Base-by-base conservation (phyloP, 371 early-diverging fungal genomes). In the Apophysomyces elegans region DNA sequence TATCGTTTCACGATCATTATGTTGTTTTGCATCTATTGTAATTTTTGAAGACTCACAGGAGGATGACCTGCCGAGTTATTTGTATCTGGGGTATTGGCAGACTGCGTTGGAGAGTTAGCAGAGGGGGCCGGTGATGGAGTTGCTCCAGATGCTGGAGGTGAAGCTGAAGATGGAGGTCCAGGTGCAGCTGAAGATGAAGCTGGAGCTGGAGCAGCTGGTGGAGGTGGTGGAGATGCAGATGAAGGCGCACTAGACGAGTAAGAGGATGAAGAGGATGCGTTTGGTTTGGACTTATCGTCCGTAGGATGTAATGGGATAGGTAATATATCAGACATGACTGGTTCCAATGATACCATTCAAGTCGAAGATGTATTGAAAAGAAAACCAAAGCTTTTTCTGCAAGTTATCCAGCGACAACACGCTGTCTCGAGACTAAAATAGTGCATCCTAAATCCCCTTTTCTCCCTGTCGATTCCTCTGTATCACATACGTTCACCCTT, bases 321-420 rank as follows among this genome's bases (percentile, higher is more conserved):
- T 9, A 41, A 43, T 39, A 50, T 9, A 50, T 21, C 21, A 50
- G 54, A 50, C 54, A 50, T 41, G 35, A 16, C 39, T 35, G 41
- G 41, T 11, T 26, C 37, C 21, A 61, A 35, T 13, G 43, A 46
- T 41, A 61, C 39, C 37, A 61, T 43, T 58, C 43, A 46, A 46
- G 54, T 50, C 54, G 46, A 46, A 61, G 61, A 46, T 35, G 61
- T 61, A 44, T 41, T 21, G 43, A 41, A 44, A 61, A 46, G 39
- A 41, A 41, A 61, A 32, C 9, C 26, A 6, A 46, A 37, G 61
- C 18, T 44, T 36, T 41, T 41, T 61, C 21, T 61, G 13, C 61
- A 46, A 39, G 13, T 61, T 43, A 61, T 32, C 21, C 39, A 41
- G 38, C 21, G 37, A 35, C 11, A 46, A 41, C 45, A 61, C 59